These are phyloP conservation scores for Gillenia trifoliata DNA, from an alignment of 306 rosid species.

Conservation along the genomic window DNA sequence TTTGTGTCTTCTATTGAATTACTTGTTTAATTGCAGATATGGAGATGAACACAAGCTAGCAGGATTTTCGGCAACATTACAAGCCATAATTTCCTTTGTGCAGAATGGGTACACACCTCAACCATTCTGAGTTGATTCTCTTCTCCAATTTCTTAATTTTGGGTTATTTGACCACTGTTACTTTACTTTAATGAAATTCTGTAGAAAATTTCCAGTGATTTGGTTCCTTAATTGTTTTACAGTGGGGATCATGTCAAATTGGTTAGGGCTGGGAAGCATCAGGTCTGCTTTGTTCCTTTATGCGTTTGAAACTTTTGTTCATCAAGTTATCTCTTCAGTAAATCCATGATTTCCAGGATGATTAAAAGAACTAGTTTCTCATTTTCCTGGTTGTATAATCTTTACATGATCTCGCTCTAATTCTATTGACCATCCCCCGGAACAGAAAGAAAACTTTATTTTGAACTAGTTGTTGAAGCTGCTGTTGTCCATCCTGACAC, in stretches of 20 bases:
- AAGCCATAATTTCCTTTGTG: slow-evolving; percentile 92
- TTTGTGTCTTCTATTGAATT: slow-evolving; percentile 19
- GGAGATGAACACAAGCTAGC: slow-evolving; percentile 98
- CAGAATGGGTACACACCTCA: slow-evolving; percentile 67
- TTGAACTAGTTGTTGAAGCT: neutral
- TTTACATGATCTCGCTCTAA: neutral
- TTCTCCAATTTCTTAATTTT: neutral
- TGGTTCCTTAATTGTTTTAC: slow-evolving; percentile 21
- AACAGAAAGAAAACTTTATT: neutral
- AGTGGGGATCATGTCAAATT: slow-evolving; percentile 80
- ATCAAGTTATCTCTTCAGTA: neutral
- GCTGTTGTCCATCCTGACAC: neutral
- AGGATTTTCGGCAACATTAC: slow-evolving; percentile 96
- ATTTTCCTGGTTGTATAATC: neutral
- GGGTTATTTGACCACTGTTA: neutral
- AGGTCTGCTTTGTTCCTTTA: slow-evolving; percentile 49
- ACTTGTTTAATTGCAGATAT: slow-evolving; percentile 43
- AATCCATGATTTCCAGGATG: neutral
- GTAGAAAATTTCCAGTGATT: slow-evolving; percentile 12
- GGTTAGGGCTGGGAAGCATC: slow-evolving; percentile 91
- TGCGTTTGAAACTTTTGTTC: slow-evolving; percentile 12
- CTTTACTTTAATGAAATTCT: slow-evolving; percentile 8
- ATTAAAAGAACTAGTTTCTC: slow-evolving; percentile 9
- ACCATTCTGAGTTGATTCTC: slow-evolving; percentile 21
- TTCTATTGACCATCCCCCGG: neutral